Base-by-base conservation (phyloP, 2,329 filamentous ascomycete species). In the Ustulina deusta region DNA sequence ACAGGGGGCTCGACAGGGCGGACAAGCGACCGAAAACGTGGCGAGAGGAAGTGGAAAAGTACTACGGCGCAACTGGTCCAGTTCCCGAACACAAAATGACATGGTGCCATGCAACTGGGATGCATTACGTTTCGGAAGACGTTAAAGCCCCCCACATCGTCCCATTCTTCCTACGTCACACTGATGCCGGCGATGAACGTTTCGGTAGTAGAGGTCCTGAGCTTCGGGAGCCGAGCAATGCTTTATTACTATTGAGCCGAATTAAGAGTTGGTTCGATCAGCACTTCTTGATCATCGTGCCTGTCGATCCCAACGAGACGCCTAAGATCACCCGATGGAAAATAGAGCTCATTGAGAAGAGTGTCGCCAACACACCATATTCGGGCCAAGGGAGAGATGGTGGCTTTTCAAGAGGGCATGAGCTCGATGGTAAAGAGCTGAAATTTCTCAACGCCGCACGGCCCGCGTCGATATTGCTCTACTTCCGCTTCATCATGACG, bases 201-300 rank as follows among this genome's bases (percentile, higher is more conserved):
- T 70, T 73, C 22, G 69, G 69, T 7, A 67, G 52, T 52, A 54
- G 61, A 40, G 61, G 54, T 25, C n/a, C 59, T 51, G 40, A 49
- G 4, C 60, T 71, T n/a, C 10, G 40, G 10, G 13, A 22, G 38
- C 48, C 62, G 9, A 57, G 63, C 17, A 73, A 73, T 40, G n/a
- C 65, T 5, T 56, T 73, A 27, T 61, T 71, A 2, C 13, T 70
- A 25, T 51, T 1, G 3, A 10, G 15, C 13, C 15, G 13, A 2
- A 61, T 71, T 54, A 44, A 68, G 69, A 5, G 25, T 1, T 72
- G 46, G 76, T 76, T 56, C 75, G 78, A 74, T 78, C 79, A 0
- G 68, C 79, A 58, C 77, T 69, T 63, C 73, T 68, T 73, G 71
- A 73, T 72, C 3, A 55, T 72, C 42, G 65, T 73, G 17, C 69